Conservation (phyloP, 768 basidiomycete genomes). For the Cystobasidium ongulense region DNA sequence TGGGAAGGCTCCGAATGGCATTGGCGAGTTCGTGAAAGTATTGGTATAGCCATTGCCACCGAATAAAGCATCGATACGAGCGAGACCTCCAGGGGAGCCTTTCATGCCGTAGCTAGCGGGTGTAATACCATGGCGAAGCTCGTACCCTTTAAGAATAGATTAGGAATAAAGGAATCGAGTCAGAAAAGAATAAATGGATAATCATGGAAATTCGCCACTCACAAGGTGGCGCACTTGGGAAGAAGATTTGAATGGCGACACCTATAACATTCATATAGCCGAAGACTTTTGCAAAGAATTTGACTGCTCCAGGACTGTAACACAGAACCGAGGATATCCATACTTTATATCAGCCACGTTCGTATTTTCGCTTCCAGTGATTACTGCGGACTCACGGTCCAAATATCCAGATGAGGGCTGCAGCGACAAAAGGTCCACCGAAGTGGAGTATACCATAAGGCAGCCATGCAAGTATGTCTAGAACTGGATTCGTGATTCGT, state of each 20-base stretch:
- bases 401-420: conserved; percentile 80
- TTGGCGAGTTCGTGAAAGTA: conserved; percentile 74
- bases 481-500: conserved; percentile 78
- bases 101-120: conserved; percentile 87
- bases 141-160: conserved; percentile 61
- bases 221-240: conserved; percentile 85
- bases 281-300: conserved; percentile 75
- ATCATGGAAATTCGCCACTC: conserved; percentile 37
- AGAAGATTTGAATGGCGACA: conserved; percentile 74
- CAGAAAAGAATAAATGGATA: neutral
- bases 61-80: conserved; percentile 83
- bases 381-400: conserved; percentile 52
- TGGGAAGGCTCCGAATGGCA: conserved; percentile 95
- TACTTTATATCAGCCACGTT: neutral
- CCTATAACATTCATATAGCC: conserved; percentile 88
- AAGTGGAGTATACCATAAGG: conserved; percentile 96
- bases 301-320: conserved; percentile 55
- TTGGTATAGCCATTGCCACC: conserved; percentile 65
- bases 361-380: neutral
- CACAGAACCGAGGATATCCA: neutral
- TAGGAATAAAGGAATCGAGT: neutral
- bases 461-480: conserved; percentile 90
- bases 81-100: conserved; percentile 86
- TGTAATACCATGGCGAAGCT: conserved; percentile 88
- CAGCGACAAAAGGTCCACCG: conserved; percentile 73